A percentile compares a stretch with the other conserved stretches of the same genome.
Evolutionary conservation across 805 yeast genomes (phyloP).

Genomic region (Cephaloascus albidus): DNA sequence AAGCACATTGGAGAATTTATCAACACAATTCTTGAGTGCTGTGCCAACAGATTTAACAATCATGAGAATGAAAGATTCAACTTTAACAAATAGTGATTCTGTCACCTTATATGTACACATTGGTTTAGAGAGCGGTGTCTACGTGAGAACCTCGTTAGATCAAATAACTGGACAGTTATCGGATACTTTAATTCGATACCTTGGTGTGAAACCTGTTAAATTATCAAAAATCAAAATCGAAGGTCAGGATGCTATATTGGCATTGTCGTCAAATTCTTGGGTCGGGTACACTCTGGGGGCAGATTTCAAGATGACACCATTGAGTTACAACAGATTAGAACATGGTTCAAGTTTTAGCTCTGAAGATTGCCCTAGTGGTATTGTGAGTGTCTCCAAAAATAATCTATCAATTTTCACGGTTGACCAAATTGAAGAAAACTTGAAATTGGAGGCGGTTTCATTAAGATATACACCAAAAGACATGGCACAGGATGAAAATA

Average conservation of each 20-base stretch:
- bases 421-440: conserved; percentile 25
- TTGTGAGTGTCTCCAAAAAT: conserved; percentile 50
- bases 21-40: conserved; percentile 61
- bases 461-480: conserved; percentile 44
- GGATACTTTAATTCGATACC: conserved; percentile 58
- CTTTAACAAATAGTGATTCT: conserved; percentile 5
- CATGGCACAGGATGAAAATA: conserved; percentile 15
- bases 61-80: conserved; percentile 15
- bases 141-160: conserved; percentile 54
- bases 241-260: conserved; percentile 28
- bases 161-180: conserved; percentile 44
- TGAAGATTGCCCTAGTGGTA: conserved; percentile 53
- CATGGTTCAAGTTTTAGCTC: conserved; percentile 48
- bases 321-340: conserved; percentile 29
- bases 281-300: conserved; percentile 29
- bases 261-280: conserved; percentile 49
- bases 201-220: conserved; percentile 60
- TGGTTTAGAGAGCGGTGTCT: conserved; percentile 81
- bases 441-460: conserved; percentile 25
- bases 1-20: conserved; percentile 47
- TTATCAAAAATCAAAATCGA: conserved; percentile 27
- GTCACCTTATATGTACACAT: conserved; percentile 44
- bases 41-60: conserved; percentile 27
- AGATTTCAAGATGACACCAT: conserved; percentile 37
- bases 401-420: conserved; percentile 47